Percentiles rank a stretch among this genome's conserved stretches.
Conservation (phyloP, 2,329 filamentous ascomycete species). For the Neofusicoccum cordaticola region DNA sequence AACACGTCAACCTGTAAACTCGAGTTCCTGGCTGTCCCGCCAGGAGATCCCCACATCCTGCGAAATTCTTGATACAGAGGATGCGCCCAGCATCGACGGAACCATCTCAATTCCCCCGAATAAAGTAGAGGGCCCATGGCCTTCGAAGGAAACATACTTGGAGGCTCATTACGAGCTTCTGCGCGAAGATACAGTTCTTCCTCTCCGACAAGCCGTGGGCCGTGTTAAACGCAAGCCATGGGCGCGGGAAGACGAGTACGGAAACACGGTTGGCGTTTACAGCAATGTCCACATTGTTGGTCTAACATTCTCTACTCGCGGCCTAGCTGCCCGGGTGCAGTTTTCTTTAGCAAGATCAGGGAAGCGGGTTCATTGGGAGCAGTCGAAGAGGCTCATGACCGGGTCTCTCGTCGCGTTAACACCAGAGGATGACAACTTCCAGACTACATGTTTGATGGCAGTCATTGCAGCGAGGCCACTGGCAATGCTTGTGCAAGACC, state of each 20-base stretch:
- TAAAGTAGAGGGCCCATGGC: slow-evolving; percentile 52
- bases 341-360: slow-evolving; percentile 67
- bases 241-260: slow-evolving; percentile 56
- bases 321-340: slow-evolving; percentile 64
- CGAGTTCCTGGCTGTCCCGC: slow-evolving; percentile 18
- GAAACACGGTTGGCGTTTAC: slow-evolving; percentile 35
- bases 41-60: slow-evolving; percentile 55
- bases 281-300: slow-evolving; percentile 24
- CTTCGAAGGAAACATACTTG: slow-evolving; percentile 64
- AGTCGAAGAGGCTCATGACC: slow-evolving; percentile 56
- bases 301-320: slow-evolving; percentile 60
- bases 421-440: slow-evolving; percentile 60
- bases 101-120: slow-evolving; percentile 23
- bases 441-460: slow-evolving; percentile 64
- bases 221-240: slow-evolving; percentile 52
- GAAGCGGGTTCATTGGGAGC: slow-evolving; percentile 66
- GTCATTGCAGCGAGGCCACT: slow-evolving; percentile 69
- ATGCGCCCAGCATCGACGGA: neutral
- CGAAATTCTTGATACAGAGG: slow-evolving; percentile 49
- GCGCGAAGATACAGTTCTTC: slow-evolving; percentile 69
- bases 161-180: slow-evolving; percentile 71
- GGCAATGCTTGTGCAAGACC: slow-evolving; percentile 60
- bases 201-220: slow-evolving; percentile 65
- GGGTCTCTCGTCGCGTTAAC: slow-evolving; percentile 57
- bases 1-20: neutral